phyloP scores from a whole-genome alignment of 2,329 filamentous ascomycete genomes.

The Aspergillus versicolor region DNA sequence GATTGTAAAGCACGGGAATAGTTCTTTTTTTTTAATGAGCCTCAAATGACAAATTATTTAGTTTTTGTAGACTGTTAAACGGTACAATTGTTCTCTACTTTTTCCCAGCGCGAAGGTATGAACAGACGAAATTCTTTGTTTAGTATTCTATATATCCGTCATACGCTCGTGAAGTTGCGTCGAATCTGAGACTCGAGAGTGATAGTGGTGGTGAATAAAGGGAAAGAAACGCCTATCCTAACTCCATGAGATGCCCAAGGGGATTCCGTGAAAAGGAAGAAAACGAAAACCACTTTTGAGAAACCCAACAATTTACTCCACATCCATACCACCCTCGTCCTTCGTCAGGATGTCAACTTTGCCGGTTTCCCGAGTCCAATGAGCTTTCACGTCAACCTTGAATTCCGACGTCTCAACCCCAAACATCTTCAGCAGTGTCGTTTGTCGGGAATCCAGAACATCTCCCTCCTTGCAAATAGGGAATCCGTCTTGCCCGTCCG shows the following conservation, averaged over 20 bases:
- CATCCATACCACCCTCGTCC: conserved; percentile 41
- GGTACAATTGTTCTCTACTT: background rate
- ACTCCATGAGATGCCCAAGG: conserved; percentile 38
- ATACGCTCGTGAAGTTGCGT: conserved; percentile 32
- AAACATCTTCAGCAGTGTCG: conserved; percentile 90
- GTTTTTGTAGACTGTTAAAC: background rate
- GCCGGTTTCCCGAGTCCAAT: conserved; percentile 43
- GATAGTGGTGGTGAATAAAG: conserved; percentile 15
- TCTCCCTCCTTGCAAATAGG: conserved; percentile 83
- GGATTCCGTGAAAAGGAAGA: conserved; percentile 26
- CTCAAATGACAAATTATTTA: background rate
- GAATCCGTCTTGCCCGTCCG: conserved; percentile 55
- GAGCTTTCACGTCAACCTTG: conserved; percentile 74
- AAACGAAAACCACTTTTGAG: conserved; percentile 14
- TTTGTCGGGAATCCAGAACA: conserved; percentile 84
- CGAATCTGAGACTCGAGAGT: conserved; percentile 13
- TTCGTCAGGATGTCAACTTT: conserved; percentile 43
- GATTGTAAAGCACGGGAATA: conserved; percentile 21
- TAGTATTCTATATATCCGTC: conserved; percentile 31
- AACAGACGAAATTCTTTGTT: conserved; percentile 25
- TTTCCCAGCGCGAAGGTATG: background rate
- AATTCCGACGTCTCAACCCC: conserved; percentile 90
- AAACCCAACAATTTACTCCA: conserved; percentile 30
- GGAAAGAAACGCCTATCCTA: conserved; percentile 32
- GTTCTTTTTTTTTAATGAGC: conserved; percentile 3